Conservation (phyloP, 1,284 basidiomycete species). For the Microbotryum scabiosae region DNA sequence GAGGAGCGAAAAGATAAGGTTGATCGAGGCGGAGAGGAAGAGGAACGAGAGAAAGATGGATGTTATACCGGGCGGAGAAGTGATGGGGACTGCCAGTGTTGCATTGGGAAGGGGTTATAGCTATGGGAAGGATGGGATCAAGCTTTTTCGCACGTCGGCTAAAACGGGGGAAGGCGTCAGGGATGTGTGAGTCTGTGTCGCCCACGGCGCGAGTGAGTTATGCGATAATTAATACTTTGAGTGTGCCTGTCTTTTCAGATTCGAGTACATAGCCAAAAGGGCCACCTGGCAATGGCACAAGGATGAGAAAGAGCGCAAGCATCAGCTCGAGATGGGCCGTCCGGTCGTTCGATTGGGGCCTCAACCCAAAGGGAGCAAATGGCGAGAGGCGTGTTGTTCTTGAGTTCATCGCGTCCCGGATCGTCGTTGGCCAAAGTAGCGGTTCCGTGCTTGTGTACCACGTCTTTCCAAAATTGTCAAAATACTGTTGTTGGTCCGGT, state of each 20-base stretch:
- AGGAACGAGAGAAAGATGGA: background rate
- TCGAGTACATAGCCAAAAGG: background rate
- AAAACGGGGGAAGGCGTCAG: constrained; percentile 31
- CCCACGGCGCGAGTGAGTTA: no score
- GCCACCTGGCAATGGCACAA: background rate
- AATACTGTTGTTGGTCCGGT: background rate
- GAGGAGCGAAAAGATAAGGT: background rate
- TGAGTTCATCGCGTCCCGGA: background rate
- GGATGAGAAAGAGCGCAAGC: background rate
- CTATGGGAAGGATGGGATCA: constrained; percentile 23
- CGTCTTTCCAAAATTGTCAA: background rate
- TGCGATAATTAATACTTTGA: no score
- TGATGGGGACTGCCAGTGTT: no score
- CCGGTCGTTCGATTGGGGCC: background rate
- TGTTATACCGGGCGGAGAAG: no score
- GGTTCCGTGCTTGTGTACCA: no score
- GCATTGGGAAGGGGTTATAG: constrained; percentile 1
- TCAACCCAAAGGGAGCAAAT: background rate
- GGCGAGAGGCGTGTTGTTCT: constrained; percentile 1
- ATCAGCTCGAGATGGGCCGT: background rate
- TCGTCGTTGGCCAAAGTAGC: background rate
- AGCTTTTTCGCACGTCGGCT: constrained; percentile 29
- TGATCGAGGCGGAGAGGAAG: background rate
- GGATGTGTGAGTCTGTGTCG: constrained; percentile 16
- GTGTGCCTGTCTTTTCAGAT: background rate